Conservation (phyloP, 1,139 yeast genomes). For the Diutina neorugosa region DNA sequence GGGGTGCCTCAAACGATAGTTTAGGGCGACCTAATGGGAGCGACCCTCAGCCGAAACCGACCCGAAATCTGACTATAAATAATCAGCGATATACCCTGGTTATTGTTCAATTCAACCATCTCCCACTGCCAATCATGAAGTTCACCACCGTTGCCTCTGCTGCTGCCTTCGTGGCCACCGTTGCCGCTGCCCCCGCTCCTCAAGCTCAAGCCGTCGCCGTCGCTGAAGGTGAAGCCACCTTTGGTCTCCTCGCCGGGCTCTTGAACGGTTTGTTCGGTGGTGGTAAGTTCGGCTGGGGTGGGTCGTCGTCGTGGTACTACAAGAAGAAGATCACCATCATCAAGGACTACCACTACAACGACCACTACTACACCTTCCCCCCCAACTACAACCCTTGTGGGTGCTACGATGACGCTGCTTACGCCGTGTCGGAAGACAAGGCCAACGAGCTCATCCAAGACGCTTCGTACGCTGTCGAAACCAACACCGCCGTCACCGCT, state of each 20-base stretch:
- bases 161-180: neutral
- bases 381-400: neutral
- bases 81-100: neutral
- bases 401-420: neutral
- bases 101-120: neutral
- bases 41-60: neutral
- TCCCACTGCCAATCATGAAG: neutral
- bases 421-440: neutral
- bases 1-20: neutral
- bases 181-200: neutral
- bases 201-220: neutral
- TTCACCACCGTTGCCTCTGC: neutral
- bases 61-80: neutral
- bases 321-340: neutral
- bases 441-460: neutral
- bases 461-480: neutral
- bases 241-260: neutral
- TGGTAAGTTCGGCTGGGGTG: neutral
- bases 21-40: neutral
- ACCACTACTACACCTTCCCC: constrained; percentile 1
- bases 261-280: neutral
- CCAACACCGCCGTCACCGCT: neutral
- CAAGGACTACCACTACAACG: neutral
- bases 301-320: neutral
- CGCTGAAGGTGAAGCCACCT: neutral